Percentiles rank a stretch among this genome's conserved stretches.
Conservation (phyloP, 1,284 basidiomycete genomes). For the Amylostereum areolatum region DNA sequence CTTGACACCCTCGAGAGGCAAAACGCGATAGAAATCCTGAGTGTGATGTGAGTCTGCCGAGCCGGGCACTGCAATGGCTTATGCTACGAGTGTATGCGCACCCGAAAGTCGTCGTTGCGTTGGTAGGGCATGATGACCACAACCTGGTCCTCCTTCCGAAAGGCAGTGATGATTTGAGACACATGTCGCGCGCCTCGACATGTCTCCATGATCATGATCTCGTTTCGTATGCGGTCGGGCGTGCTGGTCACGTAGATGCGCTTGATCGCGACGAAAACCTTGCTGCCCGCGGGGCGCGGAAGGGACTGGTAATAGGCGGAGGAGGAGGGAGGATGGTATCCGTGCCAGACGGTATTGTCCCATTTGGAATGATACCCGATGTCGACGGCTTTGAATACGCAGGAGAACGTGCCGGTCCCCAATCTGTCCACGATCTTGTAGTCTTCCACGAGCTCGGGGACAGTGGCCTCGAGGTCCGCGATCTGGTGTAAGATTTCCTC, state of each 20-base stretch:
- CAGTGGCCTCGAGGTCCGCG: constrained; percentile 47
- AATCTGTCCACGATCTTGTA: constrained; percentile 88
- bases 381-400: constrained; percentile 96
- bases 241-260: constrained; percentile 96
- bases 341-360: constrained; percentile 81
- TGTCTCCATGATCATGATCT: constrained; percentile 89
- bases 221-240: constrained; percentile 90
- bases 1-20: constrained; percentile 75
- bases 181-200: constrained; percentile 78
- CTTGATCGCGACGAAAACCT: constrained; percentile 90
- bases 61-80: constrained; percentile 1
- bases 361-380: constrained; percentile 68
- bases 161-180: constrained; percentile 92
- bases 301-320: constrained; percentile 56
- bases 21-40: constrained; percentile 69
- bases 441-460: constrained; percentile 59
- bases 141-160: constrained; percentile 88
- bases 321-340: constrained; percentile 51
- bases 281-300: constrained; percentile 33
- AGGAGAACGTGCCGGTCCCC: constrained; percentile 97
- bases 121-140: constrained; percentile 95
- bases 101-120: constrained; percentile 89
- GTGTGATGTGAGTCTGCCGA: constrained; percentile 8
- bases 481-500: constrained; percentile 79
- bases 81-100: constrained; percentile 31